Evolutionary conservation across 352 stramenopile genomes (phyloP).

Genomic region (Pythium periplocum): DNA sequence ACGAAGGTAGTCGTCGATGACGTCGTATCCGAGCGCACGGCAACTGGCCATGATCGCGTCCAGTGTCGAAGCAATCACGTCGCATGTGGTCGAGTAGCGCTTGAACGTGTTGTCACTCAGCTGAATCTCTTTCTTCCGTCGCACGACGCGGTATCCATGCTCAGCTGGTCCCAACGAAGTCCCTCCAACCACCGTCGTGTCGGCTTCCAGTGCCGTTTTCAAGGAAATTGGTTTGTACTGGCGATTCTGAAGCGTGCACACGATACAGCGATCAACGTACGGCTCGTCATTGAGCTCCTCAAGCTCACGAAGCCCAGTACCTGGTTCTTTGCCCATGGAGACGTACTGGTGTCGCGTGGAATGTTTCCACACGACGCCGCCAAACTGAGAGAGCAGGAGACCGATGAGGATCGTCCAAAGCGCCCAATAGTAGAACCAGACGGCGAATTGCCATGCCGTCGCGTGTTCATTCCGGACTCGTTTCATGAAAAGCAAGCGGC

Average conservation of each 20-base stretch:
- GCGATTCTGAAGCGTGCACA: conserved; percentile 7
- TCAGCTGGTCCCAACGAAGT: background rate
- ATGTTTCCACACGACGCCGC: conserved; percentile 12
- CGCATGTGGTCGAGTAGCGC: conserved; percentile 6
- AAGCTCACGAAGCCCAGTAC: conserved; percentile 1
- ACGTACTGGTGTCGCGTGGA: background rate
- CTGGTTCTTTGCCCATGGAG: background rate
- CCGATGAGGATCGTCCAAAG: conserved; percentile 7
- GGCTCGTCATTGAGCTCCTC: conserved; percentile 7
- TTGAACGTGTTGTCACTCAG: background rate
- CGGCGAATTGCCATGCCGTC: too few relatives aligned
- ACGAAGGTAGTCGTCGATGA: conserved; percentile 20
- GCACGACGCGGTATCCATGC: conserved; percentile 9
- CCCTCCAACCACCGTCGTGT: background rate
- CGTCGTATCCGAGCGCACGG: conserved; percentile 20
- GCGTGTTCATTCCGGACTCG: too few relatives aligned
- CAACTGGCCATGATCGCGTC: conserved; percentile 25
- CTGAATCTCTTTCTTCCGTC: background rate
- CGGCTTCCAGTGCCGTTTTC: background rate
- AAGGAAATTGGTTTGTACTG: conserved; percentile 10
- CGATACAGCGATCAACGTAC: conserved; percentile 6
- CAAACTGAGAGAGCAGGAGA: conserved; percentile 4
- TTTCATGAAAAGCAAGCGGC: too few relatives aligned
- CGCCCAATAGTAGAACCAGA: conserved; percentile 6
- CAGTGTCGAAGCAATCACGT: conserved; percentile 17